These are phyloP conservation scores for Ophiosphaerella herpotricha DNA, from an alignment of 2,329 filamentous ascomycete species.

Conservation along the genomic window DNA sequence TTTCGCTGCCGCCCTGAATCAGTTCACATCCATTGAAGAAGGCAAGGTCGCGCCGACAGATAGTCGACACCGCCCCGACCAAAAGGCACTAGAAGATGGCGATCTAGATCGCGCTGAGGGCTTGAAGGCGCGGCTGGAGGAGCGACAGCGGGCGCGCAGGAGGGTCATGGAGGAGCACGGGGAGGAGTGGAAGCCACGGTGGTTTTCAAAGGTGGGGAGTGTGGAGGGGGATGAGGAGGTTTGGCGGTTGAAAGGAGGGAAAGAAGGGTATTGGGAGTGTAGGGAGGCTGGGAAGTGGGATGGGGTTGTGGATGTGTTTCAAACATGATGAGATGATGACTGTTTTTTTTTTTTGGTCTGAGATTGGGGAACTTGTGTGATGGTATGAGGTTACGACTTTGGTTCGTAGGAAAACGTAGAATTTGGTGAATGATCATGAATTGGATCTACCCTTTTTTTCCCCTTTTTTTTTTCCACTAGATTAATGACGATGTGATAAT, in stretches of 20 bases:
- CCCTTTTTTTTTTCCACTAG: too few species aligned
- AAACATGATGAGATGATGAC: slow-evolving; percentile 22
- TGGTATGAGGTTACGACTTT: too few species aligned
- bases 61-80: slow-evolving; percentile 81
- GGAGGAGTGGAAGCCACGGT: slow-evolving; percentile 73
- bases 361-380: not conserved
- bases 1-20: slow-evolving; percentile 86
- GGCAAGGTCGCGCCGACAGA: slow-evolving; percentile 80
- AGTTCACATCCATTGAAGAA: slow-evolving; percentile 80
- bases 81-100: slow-evolving; percentile 80
- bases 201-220: slow-evolving; percentile 73
- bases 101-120: slow-evolving; percentile 82
- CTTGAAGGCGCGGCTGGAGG: slow-evolving; percentile 82
- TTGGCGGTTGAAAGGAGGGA: slow-evolving; percentile 73
- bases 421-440: too few species aligned
- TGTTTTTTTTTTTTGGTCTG: not conserved
- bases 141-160: slow-evolving; percentile 77
- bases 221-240: slow-evolving; percentile 50
- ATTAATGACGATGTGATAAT: too few species aligned
- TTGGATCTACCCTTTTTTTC: too few species aligned
- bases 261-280: slow-evolving; percentile 93
- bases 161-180: slow-evolving; percentile 76
- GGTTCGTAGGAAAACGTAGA: too few species aligned
- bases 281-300: slow-evolving; percentile 70
- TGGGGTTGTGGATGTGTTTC: slow-evolving; percentile 61